phyloP scores from a whole-genome alignment of 2,329 filamentous ascomycete genomes.

The Aspergillus pseudotamarii region DNA sequence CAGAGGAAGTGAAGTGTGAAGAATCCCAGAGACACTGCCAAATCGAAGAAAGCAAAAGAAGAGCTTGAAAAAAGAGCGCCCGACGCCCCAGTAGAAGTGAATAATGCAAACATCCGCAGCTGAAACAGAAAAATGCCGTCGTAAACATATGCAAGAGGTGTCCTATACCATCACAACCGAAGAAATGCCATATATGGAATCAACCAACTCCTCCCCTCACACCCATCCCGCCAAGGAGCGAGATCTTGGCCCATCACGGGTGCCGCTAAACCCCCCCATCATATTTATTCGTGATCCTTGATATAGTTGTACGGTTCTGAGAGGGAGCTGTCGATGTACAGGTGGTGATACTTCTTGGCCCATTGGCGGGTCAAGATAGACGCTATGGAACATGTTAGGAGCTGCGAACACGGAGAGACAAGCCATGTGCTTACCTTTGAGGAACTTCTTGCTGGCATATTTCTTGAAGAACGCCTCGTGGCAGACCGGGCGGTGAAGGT shows the following conservation, averaged over 20 bases:
- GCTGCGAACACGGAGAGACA: neutral
- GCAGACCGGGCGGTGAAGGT: slow-evolving; percentile 83
- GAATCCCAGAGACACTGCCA: slow-evolving; percentile 28
- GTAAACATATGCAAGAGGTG: slow-evolving; percentile 45
- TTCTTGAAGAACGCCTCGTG: slow-evolving; percentile 99
- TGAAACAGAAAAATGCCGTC: slow-evolving; percentile 37
- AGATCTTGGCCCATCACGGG: slow-evolving; percentile 26
- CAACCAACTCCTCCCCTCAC: slow-evolving; percentile 29
- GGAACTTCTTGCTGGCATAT: slow-evolving; percentile 98
- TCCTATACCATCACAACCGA: slow-evolving; percentile 46
- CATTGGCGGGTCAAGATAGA: slow-evolving; percentile 90
- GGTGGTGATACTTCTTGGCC: slow-evolving; percentile 74
- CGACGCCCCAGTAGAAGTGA: slow-evolving; percentile 36
- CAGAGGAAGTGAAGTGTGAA: slow-evolving; percentile 25
- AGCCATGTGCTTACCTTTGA: slow-evolving; percentile 74
- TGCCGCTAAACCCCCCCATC: slow-evolving; percentile 26
- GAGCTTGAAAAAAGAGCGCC: slow-evolving; percentile 33
- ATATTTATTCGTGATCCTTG: slow-evolving; percentile 36
- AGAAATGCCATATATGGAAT: slow-evolving; percentile 45
- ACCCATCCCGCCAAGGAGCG: slow-evolving; percentile 24
- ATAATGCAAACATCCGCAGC: slow-evolving; percentile 40
- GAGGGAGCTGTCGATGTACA: slow-evolving; percentile 40
- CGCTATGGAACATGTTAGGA: slow-evolving; percentile 56
- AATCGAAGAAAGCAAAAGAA: slow-evolving; percentile 22
- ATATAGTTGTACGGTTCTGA: slow-evolving; percentile 35